Base-by-base conservation (phyloP, 2,329 filamentous ascomycete species). In the Podosphaera aphanis region DNA sequence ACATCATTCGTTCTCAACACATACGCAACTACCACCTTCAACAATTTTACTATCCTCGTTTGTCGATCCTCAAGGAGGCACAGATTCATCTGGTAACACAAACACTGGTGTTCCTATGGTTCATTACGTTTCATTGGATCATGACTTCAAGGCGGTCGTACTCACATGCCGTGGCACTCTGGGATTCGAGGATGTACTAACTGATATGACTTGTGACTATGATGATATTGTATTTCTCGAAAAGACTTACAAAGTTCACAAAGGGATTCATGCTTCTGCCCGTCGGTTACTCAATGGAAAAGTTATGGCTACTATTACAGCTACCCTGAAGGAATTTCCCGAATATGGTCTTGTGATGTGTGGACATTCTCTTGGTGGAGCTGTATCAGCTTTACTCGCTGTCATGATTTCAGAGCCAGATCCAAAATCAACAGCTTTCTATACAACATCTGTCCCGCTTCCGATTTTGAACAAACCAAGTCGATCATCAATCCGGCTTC, bases 401-500 rank as follows among this genome's bases (percentile, higher is more conserved):
- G 70, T 69, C 2, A 63, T 73, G 54, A 64, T 73, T 36, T 66
- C 69, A 3, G 65, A 68, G 43, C 68, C 57, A 56, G 51, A 56
- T 23, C 39, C 47, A 50, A 61, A 8, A 59, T 66, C 39, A 49
- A 68, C 44, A 58, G 65, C 19, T 62, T 71, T 54, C 56, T 52
- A 57, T 45, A 85, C 56, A 74, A 57, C 81, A 75, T 0, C 66
- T 81, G 0, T 67, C 81, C 1, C 78, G 77, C 13, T 79, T 13
- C 77, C 83, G 66, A 69, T 84, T 27, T 72, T 79, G 0, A 74
- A 79, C 50, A 29, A 21, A 18, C 21, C 23, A 5, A 41, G 49
- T 18, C 27, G 64, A 1, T 46, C 48, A 15, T 49, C 43, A 7
- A 44, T 49, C 8, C 68, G 65, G 16, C 66, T 85, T 0, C 81